Percentiles rank a stretch among this genome's conserved stretches.
phyloP scores from a whole-genome alignment of 306 rosid species.

The Gynostemma pentaphyllum region DNA sequence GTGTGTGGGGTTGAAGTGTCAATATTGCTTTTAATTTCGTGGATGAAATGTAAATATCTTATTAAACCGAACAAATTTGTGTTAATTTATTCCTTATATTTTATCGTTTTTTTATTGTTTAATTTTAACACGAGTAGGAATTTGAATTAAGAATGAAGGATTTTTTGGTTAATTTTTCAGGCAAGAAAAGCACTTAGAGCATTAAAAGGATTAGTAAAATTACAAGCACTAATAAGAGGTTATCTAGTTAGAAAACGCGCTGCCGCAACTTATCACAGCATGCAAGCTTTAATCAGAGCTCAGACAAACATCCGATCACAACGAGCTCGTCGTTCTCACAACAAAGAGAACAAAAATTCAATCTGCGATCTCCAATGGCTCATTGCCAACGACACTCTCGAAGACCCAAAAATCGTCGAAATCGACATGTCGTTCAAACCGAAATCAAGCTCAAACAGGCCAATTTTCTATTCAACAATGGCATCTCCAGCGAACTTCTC shows the following conservation, averaged over 20 bases:
- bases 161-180: conserved; percentile 22
- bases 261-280: conserved; percentile 77
- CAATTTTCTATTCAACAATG: too few species aligned
- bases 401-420: conserved; percentile 83
- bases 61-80: too few species aligned
- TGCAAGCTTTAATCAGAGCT: conserved; percentile 91
- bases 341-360: conserved; percentile 51
- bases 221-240: conserved; percentile 90
- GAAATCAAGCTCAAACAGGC: conserved; percentile 48
- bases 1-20: too few species aligned
- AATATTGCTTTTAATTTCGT: too few species aligned
- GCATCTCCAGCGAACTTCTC: conserved; percentile 39
- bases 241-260: conserved; percentile 80
- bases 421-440: conserved; percentile 63
- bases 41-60: too few species aligned
- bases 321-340: conserved; percentile 74
- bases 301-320: conserved; percentile 58
- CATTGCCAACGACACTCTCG: conserved; percentile 26
- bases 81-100: background rate
- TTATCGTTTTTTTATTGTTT: background rate
- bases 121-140: background rate
- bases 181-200: conserved; percentile 90
- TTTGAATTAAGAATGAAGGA: conserved; percentile 15
- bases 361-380: conserved; percentile 19
- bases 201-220: conserved; percentile 72